Evolutionary conservation across 139 green algal genomes (phyloP).

Genomic region (Picochlorum sp.): DNA sequence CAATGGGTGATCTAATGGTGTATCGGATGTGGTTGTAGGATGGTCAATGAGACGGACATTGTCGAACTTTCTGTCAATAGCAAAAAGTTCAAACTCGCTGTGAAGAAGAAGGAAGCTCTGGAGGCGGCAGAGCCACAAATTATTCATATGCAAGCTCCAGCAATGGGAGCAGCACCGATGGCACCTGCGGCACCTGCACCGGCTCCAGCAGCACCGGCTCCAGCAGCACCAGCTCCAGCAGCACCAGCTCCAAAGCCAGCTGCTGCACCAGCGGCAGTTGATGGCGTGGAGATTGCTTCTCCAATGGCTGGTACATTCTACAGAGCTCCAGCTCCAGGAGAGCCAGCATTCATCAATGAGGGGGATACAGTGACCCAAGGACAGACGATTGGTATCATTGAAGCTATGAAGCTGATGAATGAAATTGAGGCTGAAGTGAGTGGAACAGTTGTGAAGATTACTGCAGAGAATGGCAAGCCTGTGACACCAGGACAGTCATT

Average conservation of each 20-base stretch:
- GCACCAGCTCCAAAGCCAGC: constrained; percentile 43
- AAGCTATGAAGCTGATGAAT: constrained; percentile 99
- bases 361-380: constrained; percentile 88
- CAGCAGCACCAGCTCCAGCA: constrained; percentile 39
- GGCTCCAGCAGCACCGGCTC: constrained; percentile 21
- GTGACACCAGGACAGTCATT: constrained; percentile 65
- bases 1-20: background rate
- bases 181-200: constrained; percentile 16
- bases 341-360: constrained; percentile 83
- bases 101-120: constrained; percentile 83
- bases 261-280: constrained; percentile 30
- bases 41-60: constrained; percentile 91
- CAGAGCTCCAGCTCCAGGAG: constrained; percentile 73
- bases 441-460: constrained; percentile 70
- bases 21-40: constrained; percentile 40
- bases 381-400: constrained; percentile 92
- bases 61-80: constrained; percentile 91
- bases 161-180: constrained; percentile 7
- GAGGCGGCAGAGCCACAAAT: constrained; percentile 37
- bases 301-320: constrained; percentile 78
- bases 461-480: constrained; percentile 64
- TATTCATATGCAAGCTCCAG: constrained; percentile 13
- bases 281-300: constrained; percentile 39
- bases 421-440: constrained; percentile 87
- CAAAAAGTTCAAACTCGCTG: constrained; percentile 79